phyloP scores from a whole-genome alignment of 805 yeast species.

The Saturnispora galanensis region DNA sequence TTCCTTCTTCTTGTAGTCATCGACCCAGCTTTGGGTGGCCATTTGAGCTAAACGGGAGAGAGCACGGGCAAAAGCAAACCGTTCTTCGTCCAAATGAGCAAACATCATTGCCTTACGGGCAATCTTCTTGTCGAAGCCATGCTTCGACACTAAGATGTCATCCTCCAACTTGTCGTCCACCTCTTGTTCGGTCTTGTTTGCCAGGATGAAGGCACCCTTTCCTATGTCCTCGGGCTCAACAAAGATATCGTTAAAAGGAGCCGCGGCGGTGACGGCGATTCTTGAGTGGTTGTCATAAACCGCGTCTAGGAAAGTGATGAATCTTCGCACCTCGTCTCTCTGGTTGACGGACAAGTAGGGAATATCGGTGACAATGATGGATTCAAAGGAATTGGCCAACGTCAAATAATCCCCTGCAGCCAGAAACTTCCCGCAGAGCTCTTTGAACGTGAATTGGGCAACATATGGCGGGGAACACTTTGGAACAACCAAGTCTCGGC shows the following conservation, averaged over 20 bases:
- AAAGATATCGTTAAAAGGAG: slow-evolving; percentile 74
- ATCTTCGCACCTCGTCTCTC: slow-evolving; percentile 80
- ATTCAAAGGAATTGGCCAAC: slow-evolving; percentile 62
- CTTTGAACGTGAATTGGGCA: slow-evolving; percentile 81
- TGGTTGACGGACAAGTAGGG: slow-evolving; percentile 72
- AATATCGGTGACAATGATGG: slow-evolving; percentile 85
- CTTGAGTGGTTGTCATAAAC: slow-evolving; percentile 87
- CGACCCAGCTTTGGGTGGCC: slow-evolving; percentile 91
- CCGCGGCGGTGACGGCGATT: slow-evolving; percentile 82
- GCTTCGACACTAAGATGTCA: slow-evolving; percentile 59
- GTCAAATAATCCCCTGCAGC: slow-evolving; percentile 94
- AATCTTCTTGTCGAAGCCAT: slow-evolving; percentile 65
- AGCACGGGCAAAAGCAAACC: slow-evolving; percentile 95
- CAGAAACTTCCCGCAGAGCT: slow-evolving; percentile 77
- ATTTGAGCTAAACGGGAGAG: slow-evolving; percentile 83
- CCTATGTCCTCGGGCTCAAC: slow-evolving; percentile 66
- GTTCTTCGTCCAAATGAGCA: slow-evolving; percentile 79
- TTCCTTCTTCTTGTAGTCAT: slow-evolving; percentile 20
- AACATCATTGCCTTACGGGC: slow-evolving; percentile 70
- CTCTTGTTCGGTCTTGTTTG: slow-evolving; percentile 21
- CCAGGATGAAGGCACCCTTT: slow-evolving; percentile 33
- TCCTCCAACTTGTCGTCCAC: slow-evolving; percentile 28
- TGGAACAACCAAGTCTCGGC: slow-evolving; percentile 72
- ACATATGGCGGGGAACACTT: slow-evolving; percentile 65
- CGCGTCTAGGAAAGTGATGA: slow-evolving; percentile 91